These are phyloP conservation scores for Pulveroboletus sp. DNA, from an alignment of 768 basidiomycete genomes.

Conservation along the genomic window DNA sequence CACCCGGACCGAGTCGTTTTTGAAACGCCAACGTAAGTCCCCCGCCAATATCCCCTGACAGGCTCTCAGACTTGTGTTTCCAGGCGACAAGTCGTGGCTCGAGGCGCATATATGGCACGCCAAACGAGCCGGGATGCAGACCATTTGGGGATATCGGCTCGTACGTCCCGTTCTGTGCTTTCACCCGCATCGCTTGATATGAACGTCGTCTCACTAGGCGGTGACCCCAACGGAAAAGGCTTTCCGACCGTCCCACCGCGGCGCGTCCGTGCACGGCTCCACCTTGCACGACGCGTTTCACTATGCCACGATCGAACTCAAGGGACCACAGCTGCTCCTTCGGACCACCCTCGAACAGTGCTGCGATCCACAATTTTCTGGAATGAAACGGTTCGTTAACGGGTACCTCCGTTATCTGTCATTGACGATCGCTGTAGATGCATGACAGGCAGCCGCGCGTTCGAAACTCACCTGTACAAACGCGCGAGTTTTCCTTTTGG, in stretches of 20 bases:
- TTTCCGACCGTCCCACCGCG: conserved; percentile 88
- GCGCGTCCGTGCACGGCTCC: conserved; percentile 76
- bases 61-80: background rate
- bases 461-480: conserved; percentile 66
- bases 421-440: conserved; percentile 43
- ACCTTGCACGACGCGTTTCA: conserved; percentile 93
- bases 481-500: conserved; percentile 60
- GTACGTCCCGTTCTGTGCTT: conserved; percentile 46
- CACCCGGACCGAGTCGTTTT: conserved; percentile 55
- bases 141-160: conserved; percentile 87
- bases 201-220: conserved; percentile 43
- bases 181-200: too few relatives aligned
- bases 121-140: conserved; percentile 93
- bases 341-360: conserved; percentile 47
- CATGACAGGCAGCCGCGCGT: conserved; percentile 60
- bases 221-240: conserved; percentile 87
- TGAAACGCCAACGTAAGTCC: conserved; percentile 67
- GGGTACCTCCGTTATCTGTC: background rate
- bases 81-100: conserved; percentile 88
- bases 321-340: conserved; percentile 57
- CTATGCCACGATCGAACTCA: conserved; percentile 68
- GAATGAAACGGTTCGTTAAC: conserved; percentile 50
- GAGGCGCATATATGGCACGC: conserved; percentile 98
- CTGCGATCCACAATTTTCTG: conserved; percentile 66
- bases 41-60: background rate